Percentiles rank a stretch among this genome's conserved stretches.
Evolutionary conservation across 495 filamentous ascomycete species (phyloP).

Genomic region (Daldinia bambusicola): DNA sequence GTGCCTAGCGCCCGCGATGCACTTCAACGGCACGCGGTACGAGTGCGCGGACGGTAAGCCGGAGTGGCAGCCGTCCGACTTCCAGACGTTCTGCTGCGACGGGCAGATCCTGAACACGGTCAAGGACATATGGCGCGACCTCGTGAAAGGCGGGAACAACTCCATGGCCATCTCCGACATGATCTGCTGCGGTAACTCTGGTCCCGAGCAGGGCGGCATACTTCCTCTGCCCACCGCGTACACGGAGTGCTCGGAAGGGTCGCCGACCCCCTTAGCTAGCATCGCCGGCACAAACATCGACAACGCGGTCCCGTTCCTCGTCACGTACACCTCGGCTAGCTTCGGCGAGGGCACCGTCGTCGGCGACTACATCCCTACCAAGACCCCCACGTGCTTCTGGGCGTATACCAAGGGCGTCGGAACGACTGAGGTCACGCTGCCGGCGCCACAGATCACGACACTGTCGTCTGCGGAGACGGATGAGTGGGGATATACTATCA

Average conservation of each 20-base stretch:
- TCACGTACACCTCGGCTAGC: conserved; percentile 33
- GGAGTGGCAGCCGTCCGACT: conserved; percentile 19
- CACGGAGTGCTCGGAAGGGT: conserved; percentile 16
- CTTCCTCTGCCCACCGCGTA: conserved; percentile 3
- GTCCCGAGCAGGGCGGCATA: conserved; percentile 16
- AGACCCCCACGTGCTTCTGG: conserved; percentile 32
- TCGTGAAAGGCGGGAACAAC: conserved; percentile 5
- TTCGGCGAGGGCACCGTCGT: conserved; percentile 17
- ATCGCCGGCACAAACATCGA: conserved; percentile 34
- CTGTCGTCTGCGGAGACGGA: conserved; percentile 19
- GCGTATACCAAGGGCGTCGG: conserved; percentile 16
- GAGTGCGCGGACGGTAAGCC: conserved; percentile 23
- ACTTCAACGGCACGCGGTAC: conserved; percentile 12
- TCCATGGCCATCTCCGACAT: conserved; percentile 27
- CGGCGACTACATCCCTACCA: conserved; percentile 25
- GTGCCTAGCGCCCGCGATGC: conserved; percentile 3
- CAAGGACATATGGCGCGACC: conserved; percentile 20
- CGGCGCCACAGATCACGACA: conserved; percentile 21
- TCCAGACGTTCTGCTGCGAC: conserved; percentile 42
- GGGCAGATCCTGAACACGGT: conserved; percentile 30
- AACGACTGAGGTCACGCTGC: conserved; percentile 26
- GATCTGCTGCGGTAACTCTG: conserved; percentile 31
- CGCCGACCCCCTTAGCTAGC: conserved; percentile 32
- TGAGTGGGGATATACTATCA: not conserved
- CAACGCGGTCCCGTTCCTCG: conserved; percentile 23